These are phyloP conservation scores for Sisymbrium altissimum DNA, from an alignment of 345 rosid species.

Conservation along the genomic window DNA sequence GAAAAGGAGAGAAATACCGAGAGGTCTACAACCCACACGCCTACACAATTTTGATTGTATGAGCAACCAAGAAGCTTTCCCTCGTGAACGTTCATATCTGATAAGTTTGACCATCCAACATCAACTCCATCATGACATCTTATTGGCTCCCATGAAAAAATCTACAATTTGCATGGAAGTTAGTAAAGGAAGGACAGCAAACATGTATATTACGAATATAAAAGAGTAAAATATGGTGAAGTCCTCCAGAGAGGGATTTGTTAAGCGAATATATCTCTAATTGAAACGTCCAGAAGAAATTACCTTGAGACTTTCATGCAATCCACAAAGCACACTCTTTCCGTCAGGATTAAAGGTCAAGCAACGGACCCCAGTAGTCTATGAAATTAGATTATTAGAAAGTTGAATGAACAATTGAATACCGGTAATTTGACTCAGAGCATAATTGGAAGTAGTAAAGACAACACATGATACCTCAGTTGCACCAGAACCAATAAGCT, in stretches of 20 bases:
- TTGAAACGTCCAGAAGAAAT: slow-evolving; percentile 12
- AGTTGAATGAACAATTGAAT: slow-evolving; percentile 1
- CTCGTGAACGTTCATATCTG: slow-evolving; percentile 91
- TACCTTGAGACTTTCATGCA: slow-evolving; percentile 93
- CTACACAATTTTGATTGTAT: slow-evolving; percentile 95
- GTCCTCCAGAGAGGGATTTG: neutral
- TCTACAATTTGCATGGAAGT: slow-evolving; percentile 42
- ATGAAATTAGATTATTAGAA: slow-evolving; percentile 16
- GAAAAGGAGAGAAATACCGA: slow-evolving; percentile 52
- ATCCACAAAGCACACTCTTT: slow-evolving; percentile 89
- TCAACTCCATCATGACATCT: slow-evolving; percentile 86
- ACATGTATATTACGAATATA: slow-evolving; percentile 4
- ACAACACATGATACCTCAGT: slow-evolving; percentile 67
- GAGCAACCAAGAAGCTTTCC: slow-evolving; percentile 99
- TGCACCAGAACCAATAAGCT: slow-evolving; percentile 88
- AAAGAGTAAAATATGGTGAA: neutral
- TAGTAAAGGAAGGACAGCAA: slow-evolving; percentile 10
- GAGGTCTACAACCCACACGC: slow-evolving; percentile 99
- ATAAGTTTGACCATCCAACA: slow-evolving; percentile 97
- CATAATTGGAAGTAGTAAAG: neutral
- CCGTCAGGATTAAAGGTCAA: slow-evolving; percentile 94
- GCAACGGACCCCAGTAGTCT: slow-evolving; percentile 94
- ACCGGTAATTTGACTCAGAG: neutral
- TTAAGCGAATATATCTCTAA: neutral
- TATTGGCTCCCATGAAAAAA: slow-evolving; percentile 98